phyloP scores from a whole-genome alignment of 2,329 filamentous ascomycete species.

The Fusarium fracticaudum region DNA sequence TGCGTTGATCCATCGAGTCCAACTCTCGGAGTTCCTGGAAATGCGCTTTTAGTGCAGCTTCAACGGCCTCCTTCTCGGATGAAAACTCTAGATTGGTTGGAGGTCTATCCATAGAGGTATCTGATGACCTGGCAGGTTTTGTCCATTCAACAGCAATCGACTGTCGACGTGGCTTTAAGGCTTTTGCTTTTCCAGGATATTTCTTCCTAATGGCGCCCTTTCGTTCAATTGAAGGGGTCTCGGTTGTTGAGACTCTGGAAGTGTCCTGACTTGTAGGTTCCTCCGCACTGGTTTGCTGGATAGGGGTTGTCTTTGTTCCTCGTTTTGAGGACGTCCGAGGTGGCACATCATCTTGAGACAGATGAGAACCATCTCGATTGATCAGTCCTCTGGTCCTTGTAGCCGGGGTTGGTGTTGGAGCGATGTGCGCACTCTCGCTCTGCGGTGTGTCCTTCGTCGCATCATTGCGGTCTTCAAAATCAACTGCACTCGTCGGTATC shows the following conservation, averaged over 20 bases:
- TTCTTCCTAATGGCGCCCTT: constrained; percentile 33
- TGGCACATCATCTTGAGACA: constrained; percentile 40
- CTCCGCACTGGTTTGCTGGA: neutral
- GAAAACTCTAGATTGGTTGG: constrained; percentile 8
- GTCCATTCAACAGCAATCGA: constrained; percentile 20
- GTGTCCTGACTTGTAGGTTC: neutral
- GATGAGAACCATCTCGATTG: constrained; percentile 10
- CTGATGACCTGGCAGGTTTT: neutral
- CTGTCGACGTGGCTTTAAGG: neutral
- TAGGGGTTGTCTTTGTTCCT: neutral
- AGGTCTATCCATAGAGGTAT: neutral
- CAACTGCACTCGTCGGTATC: no score
- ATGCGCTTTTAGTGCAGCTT: constrained; percentile 30
- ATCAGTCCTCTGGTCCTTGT: neutral
- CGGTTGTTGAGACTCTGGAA: neutral
- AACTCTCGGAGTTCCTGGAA: constrained; percentile 23
- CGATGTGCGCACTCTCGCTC: neutral
- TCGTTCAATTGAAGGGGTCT: constrained; percentile 15
- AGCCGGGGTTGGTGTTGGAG: neutral
- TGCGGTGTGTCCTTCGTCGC: neutral
- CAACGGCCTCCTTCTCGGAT: constrained; percentile 27
- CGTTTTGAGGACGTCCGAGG: constrained; percentile 44
- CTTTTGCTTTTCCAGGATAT: constrained; percentile 8
- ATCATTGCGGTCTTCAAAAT: neutral
- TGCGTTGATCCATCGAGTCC: constrained; percentile 5